These are phyloP conservation scores for Prinsepia uniflora DNA, from an alignment of 306 rosid genomes.

Conservation along the genomic window DNA sequence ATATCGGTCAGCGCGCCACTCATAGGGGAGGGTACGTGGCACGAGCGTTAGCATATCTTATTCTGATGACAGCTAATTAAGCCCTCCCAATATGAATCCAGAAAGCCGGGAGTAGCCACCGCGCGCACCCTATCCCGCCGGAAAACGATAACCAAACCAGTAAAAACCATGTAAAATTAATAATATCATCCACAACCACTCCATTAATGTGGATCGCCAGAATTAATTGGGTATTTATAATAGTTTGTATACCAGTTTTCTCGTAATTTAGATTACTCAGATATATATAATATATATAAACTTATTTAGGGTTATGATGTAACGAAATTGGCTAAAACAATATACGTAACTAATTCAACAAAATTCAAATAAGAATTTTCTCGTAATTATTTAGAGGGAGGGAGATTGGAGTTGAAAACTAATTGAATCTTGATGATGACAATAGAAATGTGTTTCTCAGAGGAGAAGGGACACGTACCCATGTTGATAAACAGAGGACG, in stretches of 20 bases:
- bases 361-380: too few relatives aligned
- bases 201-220: background rate
- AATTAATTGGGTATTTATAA: too few relatives aligned
- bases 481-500: slow-evolving; percentile 49
- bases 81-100: slow-evolving; percentile 33
- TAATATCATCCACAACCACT: background rate
- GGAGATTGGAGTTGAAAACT: slow-evolving; percentile 1
- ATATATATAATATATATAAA: too few relatives aligned
- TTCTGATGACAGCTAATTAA: slow-evolving; percentile 44
- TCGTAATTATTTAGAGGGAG: background rate
- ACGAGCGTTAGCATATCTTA: background rate
- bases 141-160: slow-evolving; percentile 39
- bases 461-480: slow-evolving; percentile 60
- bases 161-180: background rate
- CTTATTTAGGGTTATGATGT: too few relatives aligned
- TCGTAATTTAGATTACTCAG: too few relatives aligned
- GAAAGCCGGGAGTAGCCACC: slow-evolving; percentile 32
- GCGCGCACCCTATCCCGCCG: slow-evolving; percentile 23
- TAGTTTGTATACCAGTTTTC: too few relatives aligned
- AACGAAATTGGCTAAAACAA: too few relatives aligned
- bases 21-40: slow-evolving; percentile 49
- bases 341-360: background rate
- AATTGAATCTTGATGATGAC: slow-evolving; percentile 9
- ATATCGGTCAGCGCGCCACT: background rate
- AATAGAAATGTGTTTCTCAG: slow-evolving; percentile 2